A percentile compares a stretch with the other conserved stretches of the same genome.
Conservation (phyloP, 2,329 filamentous ascomycete genomes). For the Fusarium dlaminii region DNA sequence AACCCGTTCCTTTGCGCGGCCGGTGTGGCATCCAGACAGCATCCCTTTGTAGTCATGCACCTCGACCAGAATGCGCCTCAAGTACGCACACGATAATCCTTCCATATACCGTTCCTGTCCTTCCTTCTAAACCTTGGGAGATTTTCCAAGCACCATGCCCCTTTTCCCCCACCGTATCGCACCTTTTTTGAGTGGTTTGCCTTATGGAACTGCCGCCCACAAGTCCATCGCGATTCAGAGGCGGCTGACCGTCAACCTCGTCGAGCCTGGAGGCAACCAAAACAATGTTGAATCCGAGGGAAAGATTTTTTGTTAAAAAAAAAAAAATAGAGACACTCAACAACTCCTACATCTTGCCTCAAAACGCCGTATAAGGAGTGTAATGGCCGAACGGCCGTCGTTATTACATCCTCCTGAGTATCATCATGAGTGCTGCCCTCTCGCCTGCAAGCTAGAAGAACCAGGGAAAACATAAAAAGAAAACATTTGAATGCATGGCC, state of each 20-base stretch:
- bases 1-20: conserved; percentile 25
- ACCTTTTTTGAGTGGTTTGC: conserved; percentile 7
- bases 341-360: conserved; percentile 44
- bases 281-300: conserved; percentile 19
- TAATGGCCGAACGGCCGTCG: conserved; percentile 51
- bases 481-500: conserved; percentile 9
- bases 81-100: conserved; percentile 23
- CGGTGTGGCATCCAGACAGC: conserved; percentile 35
- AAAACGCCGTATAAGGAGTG: conserved; percentile 51
- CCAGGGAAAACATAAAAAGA: conserved; percentile 14
- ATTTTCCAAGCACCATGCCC: conserved; percentile 41
- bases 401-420: conserved; percentile 51
- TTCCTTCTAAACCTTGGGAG: conserved; percentile 41
- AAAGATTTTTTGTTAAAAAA: background rate
- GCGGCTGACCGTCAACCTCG: background rate
- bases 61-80: conserved; percentile 12
- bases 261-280: background rate
- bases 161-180: conserved; percentile 10
- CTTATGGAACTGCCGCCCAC: background rate
- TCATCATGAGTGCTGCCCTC: conserved; percentile 42
- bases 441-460: conserved; percentile 37
- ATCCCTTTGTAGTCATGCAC: conserved; percentile 11
- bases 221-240: background rate
- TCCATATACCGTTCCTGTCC: conserved; percentile 31
- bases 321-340: conserved; percentile 36